Conservation (phyloP, 352 stramenopile species). For the Pythium brassicae region DNA sequence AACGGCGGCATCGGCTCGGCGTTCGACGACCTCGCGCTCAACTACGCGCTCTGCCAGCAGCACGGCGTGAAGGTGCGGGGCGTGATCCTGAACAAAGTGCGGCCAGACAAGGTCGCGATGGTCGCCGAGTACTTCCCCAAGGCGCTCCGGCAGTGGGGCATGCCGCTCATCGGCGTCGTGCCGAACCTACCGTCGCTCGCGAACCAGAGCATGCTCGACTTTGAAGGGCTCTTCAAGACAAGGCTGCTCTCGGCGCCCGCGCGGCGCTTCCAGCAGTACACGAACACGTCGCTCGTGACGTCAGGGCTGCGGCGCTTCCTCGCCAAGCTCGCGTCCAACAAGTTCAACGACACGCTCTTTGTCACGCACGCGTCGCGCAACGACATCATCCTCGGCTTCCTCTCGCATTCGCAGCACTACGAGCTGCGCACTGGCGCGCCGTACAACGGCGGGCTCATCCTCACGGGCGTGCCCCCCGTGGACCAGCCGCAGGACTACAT, state of each 20-base stretch:
- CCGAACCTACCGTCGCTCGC: slow-evolving; percentile 75
- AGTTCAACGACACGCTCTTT: slow-evolving; percentile 82
- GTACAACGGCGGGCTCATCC: slow-evolving; percentile 86
- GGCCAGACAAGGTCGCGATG: slow-evolving; percentile 76
- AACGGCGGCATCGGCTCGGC: slow-evolving; percentile 95
- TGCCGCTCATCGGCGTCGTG: slow-evolving; percentile 82
- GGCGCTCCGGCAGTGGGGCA: slow-evolving; percentile 69
- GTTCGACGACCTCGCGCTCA: slow-evolving; percentile 93
- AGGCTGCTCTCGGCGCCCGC: slow-evolving; percentile 44
- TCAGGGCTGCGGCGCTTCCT: slow-evolving; percentile 82
- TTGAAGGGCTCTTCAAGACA: slow-evolving; percentile 84
- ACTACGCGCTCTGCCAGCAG: slow-evolving; percentile 91
- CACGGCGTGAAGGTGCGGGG: slow-evolving; percentile 91
- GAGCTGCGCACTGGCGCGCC: slow-evolving; percentile 53
- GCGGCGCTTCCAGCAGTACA: slow-evolving; percentile 76
- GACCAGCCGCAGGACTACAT: slow-evolving; percentile 79
- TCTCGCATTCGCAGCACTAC: slow-evolving; percentile 77
- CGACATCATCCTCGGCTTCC: slow-evolving; percentile 88
- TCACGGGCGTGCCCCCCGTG: slow-evolving; percentile 73
- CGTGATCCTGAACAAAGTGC: slow-evolving; percentile 97
- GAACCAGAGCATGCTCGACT: slow-evolving; percentile 85
- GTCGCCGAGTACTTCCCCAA: slow-evolving; percentile 86
- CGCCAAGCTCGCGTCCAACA: slow-evolving; percentile 65
- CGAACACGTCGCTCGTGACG: slow-evolving; percentile 77
- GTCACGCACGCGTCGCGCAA: slow-evolving; percentile 87